Evolutionary conservation across 1,284 basidiomycete genomes (phyloP).

Genomic region (Trametes hirsuta): DNA sequence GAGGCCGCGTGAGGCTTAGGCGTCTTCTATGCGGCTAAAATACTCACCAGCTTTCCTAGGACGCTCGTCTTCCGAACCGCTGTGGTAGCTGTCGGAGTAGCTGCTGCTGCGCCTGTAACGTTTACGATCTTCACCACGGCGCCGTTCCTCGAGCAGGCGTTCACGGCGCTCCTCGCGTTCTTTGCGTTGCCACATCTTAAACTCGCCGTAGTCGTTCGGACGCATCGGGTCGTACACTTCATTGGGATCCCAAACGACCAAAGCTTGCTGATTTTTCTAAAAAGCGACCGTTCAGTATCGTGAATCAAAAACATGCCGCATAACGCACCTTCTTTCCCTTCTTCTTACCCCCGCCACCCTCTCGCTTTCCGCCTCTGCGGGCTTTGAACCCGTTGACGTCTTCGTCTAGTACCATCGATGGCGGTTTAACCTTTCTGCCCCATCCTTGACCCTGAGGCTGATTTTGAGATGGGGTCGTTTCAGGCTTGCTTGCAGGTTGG

Average conservation of each 20-base stretch:
- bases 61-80: slow-evolving; percentile 67
- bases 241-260: slow-evolving; percentile 71
- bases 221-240: slow-evolving; percentile 80
- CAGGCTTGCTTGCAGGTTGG: slow-evolving; percentile 39
- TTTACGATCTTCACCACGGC: slow-evolving; percentile 60
- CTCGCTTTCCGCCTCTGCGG: slow-evolving; percentile 52
- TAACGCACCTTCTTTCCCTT: slow-evolving; percentile 66
- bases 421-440: slow-evolving; percentile 88
- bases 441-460: slow-evolving; percentile 51
- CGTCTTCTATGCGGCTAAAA: background rate
- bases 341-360: slow-evolving; percentile 45
- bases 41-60: slow-evolving; percentile 71
- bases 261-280: slow-evolving; percentile 58
- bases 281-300: background rate
- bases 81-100: slow-evolving; percentile 67
- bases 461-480: slow-evolving; percentile 31
- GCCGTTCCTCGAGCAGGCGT: slow-evolving; percentile 56
- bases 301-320: background rate
- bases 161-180: slow-evolving; percentile 73
- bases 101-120: slow-evolving; percentile 58
- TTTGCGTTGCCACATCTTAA: slow-evolving; percentile 75
- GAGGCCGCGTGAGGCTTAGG: background rate
- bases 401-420: slow-evolving; percentile 84
- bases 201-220: slow-evolving; percentile 87
- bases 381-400: slow-evolving; percentile 83